A percentile compares a stretch with the other conserved stretches of the same genome.
phyloP scores from a whole-genome alignment of 208 protist genomes.

The Trichomonas gallinae region DNA sequence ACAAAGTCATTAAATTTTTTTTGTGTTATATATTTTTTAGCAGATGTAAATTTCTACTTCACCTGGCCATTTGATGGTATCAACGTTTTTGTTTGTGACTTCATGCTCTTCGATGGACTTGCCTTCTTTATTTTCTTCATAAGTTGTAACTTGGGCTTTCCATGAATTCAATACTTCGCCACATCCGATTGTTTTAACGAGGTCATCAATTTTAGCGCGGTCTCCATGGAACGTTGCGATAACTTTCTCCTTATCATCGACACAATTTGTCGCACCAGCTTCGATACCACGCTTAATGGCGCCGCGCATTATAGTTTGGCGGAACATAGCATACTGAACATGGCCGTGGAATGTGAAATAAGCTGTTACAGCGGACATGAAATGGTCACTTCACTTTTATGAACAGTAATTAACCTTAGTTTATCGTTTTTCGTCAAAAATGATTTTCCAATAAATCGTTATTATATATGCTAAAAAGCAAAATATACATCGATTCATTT shows the following conservation, averaged over 20 bases:
- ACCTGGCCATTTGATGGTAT: not conserved
- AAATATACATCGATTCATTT: no score
- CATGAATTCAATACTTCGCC: not conserved
- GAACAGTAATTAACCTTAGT: not conserved
- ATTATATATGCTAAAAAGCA: no score
- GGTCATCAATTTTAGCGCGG: not conserved
- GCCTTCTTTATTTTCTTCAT: not conserved
- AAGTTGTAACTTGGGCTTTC: not conserved
- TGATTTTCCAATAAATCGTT: no score
- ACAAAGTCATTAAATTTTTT: no score
- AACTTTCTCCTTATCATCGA: not conserved
- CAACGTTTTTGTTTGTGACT: not conserved
- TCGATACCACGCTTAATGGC: not conserved
- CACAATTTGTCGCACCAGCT: slow-evolving; percentile 9
- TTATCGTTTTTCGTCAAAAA: no score
- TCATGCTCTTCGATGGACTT: not conserved
- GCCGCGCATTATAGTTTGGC: not conserved
- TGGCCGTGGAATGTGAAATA: not conserved
- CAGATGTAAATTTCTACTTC: not conserved
- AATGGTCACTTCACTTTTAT: not conserved
- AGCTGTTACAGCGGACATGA: not conserved
- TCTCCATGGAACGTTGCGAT: not conserved
- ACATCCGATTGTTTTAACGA: not conserved
- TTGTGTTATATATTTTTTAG: no score
- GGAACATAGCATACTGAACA: not conserved